Base-by-base conservation (phyloP, 2,329 filamentous ascomycete genomes). In the Hymenoscyphus fructigenus region DNA sequence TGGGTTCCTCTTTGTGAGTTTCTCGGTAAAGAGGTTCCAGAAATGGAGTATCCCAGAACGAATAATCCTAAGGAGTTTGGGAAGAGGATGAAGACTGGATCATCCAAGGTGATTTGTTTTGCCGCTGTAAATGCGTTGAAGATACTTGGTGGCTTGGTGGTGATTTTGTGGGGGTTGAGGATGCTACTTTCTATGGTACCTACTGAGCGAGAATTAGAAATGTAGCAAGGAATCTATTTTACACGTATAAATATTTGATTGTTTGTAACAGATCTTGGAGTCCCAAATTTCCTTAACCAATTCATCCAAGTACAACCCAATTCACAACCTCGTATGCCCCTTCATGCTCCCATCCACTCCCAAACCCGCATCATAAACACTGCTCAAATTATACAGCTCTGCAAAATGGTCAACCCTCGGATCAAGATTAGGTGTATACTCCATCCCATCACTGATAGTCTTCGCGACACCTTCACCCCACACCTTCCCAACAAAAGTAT, bases 381-480 rank as follows among this genome's bases (percentile, higher is more conserved):
- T 57, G 9, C 50, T 63, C 47, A 67, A 38, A 41, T 63, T 61
- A 56, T 69, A 63, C 41, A 65, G 15, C 20, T 5, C 53, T 10
- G 67, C 59, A 62, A 65, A 69, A 9, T 64, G 66, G 60, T 69
- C 67, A 26, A 58, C 56, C 2, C 68, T 75, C 1, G 81, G 61
- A 68, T 89, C 82, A 5, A 69, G 70, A 67, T 84, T 82, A 53
- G 86, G 81, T 14, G 81, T 80, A 75, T 89, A 89, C 76, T 90
- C 88, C 65, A 85, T 81, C 34, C 69, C 73, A 60, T 81, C 76
- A 1, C 85, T 84, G 34, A 67, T 88, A 75, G 0, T 70, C 70
- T 76, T 73, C 1, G 86, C 85, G 15, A 79, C 73, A 1, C 81
- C 80, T 55, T 82, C 78, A 0, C 86, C 86, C 74, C 82, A 89